Evolutionary conservation across 2,329 filamentous ascomycete genomes (phyloP), one percentile per base, ranked within the genome.

Genomic region (Colletotrichum cordylinicola): DNA sequence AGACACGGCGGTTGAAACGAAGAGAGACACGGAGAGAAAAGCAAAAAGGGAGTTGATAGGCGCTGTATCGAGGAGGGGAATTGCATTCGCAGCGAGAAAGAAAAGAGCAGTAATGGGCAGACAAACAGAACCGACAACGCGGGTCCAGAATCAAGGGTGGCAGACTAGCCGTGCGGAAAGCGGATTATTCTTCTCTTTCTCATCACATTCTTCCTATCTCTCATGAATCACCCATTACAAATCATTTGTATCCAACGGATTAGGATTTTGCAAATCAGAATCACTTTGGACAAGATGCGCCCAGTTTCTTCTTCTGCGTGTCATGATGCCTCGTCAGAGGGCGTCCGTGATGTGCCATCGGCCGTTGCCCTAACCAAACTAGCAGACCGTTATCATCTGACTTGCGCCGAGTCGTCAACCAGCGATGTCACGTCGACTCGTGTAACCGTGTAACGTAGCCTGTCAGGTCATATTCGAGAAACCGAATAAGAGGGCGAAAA

Each of bases 151-250:
- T 37, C 31, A 18, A 33, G 43, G 39, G 69, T 37, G 56, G 69
- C 64, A 43, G 69, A 55, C 27, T 33, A 61, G 70, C 62, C 43
- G 33, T 62, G 64, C 43, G 27, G 56, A 75, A 75, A 67, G 73
- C 70, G 62, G 64, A 75, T 73, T 75, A 66, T 68, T 48, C 64
- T 64, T 74, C 60, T 33, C 33, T 64, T 73, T 72, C 70, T 67
- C 73, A 67, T 68, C 43, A 73, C 56, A 56, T 72, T 73, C 55
- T 72, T 72, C 69, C 68, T 55, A 75, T 75, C 73, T 62, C 61
- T 73, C 55, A 73, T 43, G 70, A 75, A 72, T n/a, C 70, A 72
- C 35, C 39, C 43, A 73, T 33, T 31, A 72, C 55, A 55, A 48
- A 48, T 48, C 39, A 52, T 9, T 56, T 67, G 27, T 43, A 62